Conservation (phyloP, 495 filamentous ascomycete species). For the Penicillium fimorum region DNA sequence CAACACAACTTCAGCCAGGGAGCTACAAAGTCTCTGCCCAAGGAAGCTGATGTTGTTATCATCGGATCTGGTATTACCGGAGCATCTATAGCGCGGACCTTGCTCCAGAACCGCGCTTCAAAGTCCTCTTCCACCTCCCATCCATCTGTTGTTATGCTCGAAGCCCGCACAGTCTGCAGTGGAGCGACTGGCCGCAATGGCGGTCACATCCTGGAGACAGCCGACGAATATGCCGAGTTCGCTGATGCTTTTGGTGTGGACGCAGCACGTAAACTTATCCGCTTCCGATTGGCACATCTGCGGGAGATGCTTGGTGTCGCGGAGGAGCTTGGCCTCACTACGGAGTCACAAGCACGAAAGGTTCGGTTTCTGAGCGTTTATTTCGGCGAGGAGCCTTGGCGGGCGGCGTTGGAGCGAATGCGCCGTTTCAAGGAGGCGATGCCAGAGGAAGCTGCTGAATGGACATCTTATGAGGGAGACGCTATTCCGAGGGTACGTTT, state of each 20-base stretch:
- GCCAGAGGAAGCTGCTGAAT: conserved; percentile 31
- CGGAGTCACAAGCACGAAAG: conserved; percentile 28
- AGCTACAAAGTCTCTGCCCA: conserved; percentile 59
- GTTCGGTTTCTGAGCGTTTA: conserved; percentile 35
- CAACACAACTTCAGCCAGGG: conserved; percentile 54
- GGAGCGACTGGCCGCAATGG: conserved; percentile 73
- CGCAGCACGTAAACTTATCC: conserved; percentile 25
- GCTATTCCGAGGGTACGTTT: conserved; percentile 27
- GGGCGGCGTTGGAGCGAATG: conserved; percentile 21
- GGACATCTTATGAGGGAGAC: conserved; percentile 24
- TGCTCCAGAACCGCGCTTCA: conserved; percentile 40
- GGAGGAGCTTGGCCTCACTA: conserved; percentile 28
- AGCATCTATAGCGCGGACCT: conserved; percentile 60
- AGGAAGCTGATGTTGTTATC: conserved; percentile 60
- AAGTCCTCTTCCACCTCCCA: conserved; percentile 28
- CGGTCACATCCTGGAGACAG: conserved; percentile 36
- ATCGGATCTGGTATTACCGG: conserved; percentile 75
- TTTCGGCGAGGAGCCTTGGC: conserved; percentile 30
- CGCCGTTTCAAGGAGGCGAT: conserved; percentile 30
- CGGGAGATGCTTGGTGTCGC: conserved; percentile 31
- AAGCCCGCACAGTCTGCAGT: conserved; percentile 75
- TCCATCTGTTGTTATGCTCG: conserved; percentile 64
- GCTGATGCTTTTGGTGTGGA: conserved; percentile 25
- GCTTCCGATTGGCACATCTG: conserved; percentile 36
- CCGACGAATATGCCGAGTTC: conserved; percentile 28